Base-by-base conservation (phyloP, 1,284 basidiomycete genomes). In the Coniferiporia sulphurascens region DNA sequence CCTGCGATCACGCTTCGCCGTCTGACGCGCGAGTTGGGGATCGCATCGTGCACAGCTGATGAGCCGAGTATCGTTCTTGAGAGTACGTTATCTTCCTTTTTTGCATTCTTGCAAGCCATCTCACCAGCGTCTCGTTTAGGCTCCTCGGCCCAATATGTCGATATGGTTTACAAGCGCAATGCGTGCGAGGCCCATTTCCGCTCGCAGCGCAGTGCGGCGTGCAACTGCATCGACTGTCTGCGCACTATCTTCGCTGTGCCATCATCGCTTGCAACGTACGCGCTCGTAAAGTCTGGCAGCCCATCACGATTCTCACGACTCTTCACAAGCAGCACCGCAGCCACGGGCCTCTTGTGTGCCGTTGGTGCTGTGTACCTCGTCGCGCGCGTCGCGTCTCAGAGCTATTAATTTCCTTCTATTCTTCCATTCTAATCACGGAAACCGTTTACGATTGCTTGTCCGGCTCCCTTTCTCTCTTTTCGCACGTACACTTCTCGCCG, bases 151-250 rank as follows among this genome's bases (percentile, higher is more conserved):
- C 55, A 49, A 7, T 61, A 56, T 44, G 45, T 57, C n/a, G 55
- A 61, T 44, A 46, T 56, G 59, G 48, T 61, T n/a, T 52, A 56
- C 43, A 52, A 56, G 35, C 59, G 59, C 27, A 61, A 34, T 17
- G 55, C 59, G 34, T 57, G 55, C 22, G 55, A 50, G 21, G 27
- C 21, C 12, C 55, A 61, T 43, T 61, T 61, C 55, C 55, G 55
- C 46, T 22, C 55, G 21, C 55, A 57, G 43, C 55, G 59, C 22
- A 41, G 38, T 21, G 55, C 59, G 17, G 55, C 55, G 17, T 43
- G 45, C 38, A 57, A 53, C 17, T 61, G 59, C 54, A 48, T 61
- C 15, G 59, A 61, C 21, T 61, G 59, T 48, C 54, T 60, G 51
- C 51, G 35, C 36, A 41, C 48, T 46, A 32, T 56, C 43, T 55